These are phyloP conservation scores for Sporothrix brasiliensis DNA, from an alignment of 2,329 filamentous ascomycete species.

Conservation along the genomic window DNA sequence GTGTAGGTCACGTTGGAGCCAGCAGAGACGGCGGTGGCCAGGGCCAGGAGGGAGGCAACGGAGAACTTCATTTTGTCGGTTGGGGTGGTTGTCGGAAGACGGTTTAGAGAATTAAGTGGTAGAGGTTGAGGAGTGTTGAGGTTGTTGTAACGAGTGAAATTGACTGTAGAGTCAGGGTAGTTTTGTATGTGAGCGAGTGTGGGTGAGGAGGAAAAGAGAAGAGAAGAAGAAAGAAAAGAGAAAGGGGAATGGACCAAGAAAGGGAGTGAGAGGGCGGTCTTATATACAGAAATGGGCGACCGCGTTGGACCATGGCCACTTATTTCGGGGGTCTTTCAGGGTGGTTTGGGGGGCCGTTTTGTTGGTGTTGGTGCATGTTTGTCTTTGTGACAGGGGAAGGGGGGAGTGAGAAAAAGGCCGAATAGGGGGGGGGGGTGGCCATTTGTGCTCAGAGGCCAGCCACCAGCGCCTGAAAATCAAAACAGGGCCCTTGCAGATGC, in stretches of 20 bases:
- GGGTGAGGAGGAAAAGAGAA: conserved; percentile 53
- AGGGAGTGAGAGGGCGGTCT: conserved; percentile 37
- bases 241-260: conserved; percentile 40
- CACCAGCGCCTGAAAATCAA: conserved; percentile 16
- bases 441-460: background rate
- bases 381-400: background rate
- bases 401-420: conserved; percentile 20
- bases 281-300: conserved; percentile 35
- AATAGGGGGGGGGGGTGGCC: background rate
- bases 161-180: conserved; percentile 60
- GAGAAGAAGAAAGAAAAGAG: conserved; percentile 44
- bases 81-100: conserved; percentile 48
- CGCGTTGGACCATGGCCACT: background rate
- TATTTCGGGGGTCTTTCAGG: conserved; percentile 6
- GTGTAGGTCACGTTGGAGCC: conserved; percentile 55
- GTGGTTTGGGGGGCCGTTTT: background rate
- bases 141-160: conserved; percentile 57
- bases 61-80: conserved; percentile 68
- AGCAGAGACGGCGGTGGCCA: conserved; percentile 52
- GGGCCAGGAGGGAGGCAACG: conserved; percentile 56
- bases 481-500: conserved; percentile 26
- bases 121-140: conserved; percentile 38
- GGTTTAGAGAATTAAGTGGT: conserved; percentile 25
- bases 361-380: conserved; percentile 1
- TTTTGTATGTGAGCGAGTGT: conserved; percentile 50